phyloP scores from a whole-genome alignment of 169 alveolate genomes.

The Cryptosporidium tyzzeri region DNA sequence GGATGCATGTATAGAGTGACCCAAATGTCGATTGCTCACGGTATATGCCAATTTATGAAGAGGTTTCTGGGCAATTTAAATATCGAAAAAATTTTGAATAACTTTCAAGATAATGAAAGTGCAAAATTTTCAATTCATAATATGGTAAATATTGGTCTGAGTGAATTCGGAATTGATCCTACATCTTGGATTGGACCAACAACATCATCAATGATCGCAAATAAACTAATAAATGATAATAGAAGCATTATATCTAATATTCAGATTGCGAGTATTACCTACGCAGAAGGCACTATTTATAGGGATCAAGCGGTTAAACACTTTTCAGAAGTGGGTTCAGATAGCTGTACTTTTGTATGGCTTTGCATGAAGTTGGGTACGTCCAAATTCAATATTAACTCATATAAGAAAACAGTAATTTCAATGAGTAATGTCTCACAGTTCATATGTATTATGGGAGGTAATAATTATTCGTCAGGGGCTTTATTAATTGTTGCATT shows the following conservation, averaged over 20 bases:
- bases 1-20: slow-evolving; percentile 71
- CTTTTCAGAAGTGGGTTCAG: not conserved
- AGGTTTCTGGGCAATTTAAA: not conserved
- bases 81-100: not conserved
- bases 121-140: slow-evolving; percentile 54
- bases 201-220: slow-evolving; percentile 60
- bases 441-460: slow-evolving; percentile 66
- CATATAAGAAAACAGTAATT: slow-evolving; percentile 50
- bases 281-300: slow-evolving; percentile 50
- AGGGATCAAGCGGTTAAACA: slow-evolving; percentile 17
- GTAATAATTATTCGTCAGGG: slow-evolving; percentile 24
- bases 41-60: slow-evolving; percentile 18
- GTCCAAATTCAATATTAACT: slow-evolving; percentile 5
- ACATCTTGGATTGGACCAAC: slow-evolving; percentile 70
- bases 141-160: slow-evolving; percentile 18
- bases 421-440: slow-evolving; percentile 55
- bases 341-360: slow-evolving; percentile 59
- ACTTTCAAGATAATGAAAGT: slow-evolving; percentile 32
- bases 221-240: slow-evolving; percentile 31
- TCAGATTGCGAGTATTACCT: slow-evolving; percentile 35
- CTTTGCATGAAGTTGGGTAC: slow-evolving; percentile 59
- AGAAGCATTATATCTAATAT: not conserved
- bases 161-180: slow-evolving; percentile 41
- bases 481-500: slow-evolving; percentile 50
- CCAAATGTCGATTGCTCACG: slow-evolving; percentile 39